Evolutionary conservation across 768 basidiomycete genomes (phyloP).

Genomic region (Trametes punicea): DNA sequence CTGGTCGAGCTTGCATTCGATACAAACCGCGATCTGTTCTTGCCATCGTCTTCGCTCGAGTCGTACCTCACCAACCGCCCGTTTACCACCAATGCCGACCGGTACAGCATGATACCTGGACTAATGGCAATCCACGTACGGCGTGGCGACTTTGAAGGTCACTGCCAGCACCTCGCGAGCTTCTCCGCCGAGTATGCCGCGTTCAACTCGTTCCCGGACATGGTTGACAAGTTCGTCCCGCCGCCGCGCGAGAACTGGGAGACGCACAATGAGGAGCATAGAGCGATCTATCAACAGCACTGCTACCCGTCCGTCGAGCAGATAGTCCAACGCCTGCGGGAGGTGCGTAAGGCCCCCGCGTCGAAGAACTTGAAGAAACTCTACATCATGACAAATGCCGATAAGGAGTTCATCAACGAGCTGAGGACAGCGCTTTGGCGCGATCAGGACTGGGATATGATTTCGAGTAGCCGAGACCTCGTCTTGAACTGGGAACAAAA

Average conservation of each 20-base stretch:
- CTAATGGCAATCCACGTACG: conserved; percentile 57
- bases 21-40: conserved; percentile 21
- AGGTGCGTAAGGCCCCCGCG: conserved; percentile 20
- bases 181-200: conserved; percentile 43
- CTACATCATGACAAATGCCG: conserved; percentile 66
- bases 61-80: conserved; percentile 2
- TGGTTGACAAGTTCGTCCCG: conserved; percentile 43
- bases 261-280: conserved; percentile 26
- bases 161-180: conserved; percentile 42
- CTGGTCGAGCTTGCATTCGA: conserved; percentile 42
- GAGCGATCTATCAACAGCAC: conserved; percentile 36
- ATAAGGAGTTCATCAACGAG: conserved; percentile 44
- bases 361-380: conserved; percentile 39
- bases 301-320: conserved; percentile 53
- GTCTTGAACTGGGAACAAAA: conserved; percentile 40
- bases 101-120: conserved; percentile 39
- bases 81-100: conserved; percentile 10
- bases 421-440: conserved; percentile 38
- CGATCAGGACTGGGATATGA: background rate
- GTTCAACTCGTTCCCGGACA: conserved; percentile 53
- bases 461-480: conserved; percentile 39
- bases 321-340: conserved; percentile 44
- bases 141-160: conserved; percentile 50
- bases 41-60: conserved; percentile 2
- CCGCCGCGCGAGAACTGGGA: conserved; percentile 23